phyloP scores from a whole-genome alignment of 208 protist genomes.

The Trypanosoma mega region DNA sequence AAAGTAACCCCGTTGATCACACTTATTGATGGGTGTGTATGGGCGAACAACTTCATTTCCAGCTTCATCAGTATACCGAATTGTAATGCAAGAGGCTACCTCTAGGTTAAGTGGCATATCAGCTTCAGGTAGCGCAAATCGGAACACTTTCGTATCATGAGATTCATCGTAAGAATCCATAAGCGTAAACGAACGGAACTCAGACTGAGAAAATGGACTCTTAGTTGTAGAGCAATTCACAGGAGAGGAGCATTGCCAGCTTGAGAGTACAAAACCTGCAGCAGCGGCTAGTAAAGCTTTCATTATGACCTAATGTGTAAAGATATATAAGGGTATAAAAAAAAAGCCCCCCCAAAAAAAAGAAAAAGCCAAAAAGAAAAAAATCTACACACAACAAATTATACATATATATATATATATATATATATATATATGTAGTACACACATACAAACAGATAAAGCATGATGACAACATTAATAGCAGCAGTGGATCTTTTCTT shows the following conservation, averaged over 20 bases:
- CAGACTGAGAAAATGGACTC: conserved; percentile 71
- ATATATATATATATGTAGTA: conserved; percentile 1
- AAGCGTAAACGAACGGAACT: conserved; percentile 78
- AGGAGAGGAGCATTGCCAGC: conserved; percentile 42
- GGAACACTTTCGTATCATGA: conserved; percentile 87
- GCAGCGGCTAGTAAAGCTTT: conserved; percentile 59
- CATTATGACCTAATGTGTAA: conserved; percentile 32
- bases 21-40: conserved; percentile 83
- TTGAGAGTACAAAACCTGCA: conserved; percentile 53
- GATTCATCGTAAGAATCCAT: conserved; percentile 84
- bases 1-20: conserved; percentile 86
- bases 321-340: conserved; percentile 5
- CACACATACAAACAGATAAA: conserved; percentile 8
- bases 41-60: conserved; percentile 83
- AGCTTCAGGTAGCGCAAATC: conserved; percentile 80
- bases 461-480: too few species aligned
- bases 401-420: not conserved
- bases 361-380: conserved; percentile 3
- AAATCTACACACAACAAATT: not conserved
- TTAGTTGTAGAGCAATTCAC: conserved; percentile 39
- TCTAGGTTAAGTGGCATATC: conserved; percentile 83
- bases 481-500: too few species aligned
- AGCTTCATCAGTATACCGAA: conserved; percentile 69
- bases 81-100: conserved; percentile 74
- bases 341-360: not conserved